phyloP scores from a whole-genome alignment of 2,329 filamentous ascomycete genomes.

The Fusarium palustre region DNA sequence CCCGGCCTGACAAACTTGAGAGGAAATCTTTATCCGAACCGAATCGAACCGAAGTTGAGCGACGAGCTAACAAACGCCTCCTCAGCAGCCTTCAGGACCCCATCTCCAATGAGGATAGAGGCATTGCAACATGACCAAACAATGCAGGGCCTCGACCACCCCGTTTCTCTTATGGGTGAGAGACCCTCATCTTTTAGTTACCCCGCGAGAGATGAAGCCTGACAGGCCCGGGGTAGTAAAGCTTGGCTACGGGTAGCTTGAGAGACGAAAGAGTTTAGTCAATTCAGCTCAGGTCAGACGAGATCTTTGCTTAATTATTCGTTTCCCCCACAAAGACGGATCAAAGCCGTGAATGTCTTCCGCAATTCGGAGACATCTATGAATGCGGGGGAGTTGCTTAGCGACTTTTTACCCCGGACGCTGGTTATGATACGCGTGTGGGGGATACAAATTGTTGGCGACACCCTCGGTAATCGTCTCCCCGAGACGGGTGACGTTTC shows the following conservation, averaged over 20 bases:
- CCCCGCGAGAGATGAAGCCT: constrained; percentile 4
- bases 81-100: neutral
- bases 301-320: neutral
- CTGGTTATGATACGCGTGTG: constrained; percentile 11
- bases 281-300: no score
- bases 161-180: neutral
- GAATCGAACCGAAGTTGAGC: constrained; percentile 25
- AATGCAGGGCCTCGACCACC: constrained; percentile 10
- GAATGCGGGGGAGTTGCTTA: constrained; percentile 31
- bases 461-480: constrained; percentile 26
- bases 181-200: constrained; percentile 3
- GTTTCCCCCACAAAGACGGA: neutral
- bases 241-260: neutral
- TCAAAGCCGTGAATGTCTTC: constrained; percentile 11
- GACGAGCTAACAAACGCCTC: constrained; percentile 7
- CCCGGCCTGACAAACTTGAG: no score
- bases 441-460: constrained; percentile 37
- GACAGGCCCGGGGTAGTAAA: neutral
- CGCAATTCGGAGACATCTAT: constrained; percentile 21
- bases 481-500: neutral
- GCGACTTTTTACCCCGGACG: constrained; percentile 28
- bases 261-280: neutral
- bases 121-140: constrained; percentile 13
- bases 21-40: constrained; percentile 16
- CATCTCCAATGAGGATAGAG: constrained; percentile 19